Base-by-base conservation (phyloP, 495 filamentous ascomycete species). In the Chaetomium tenue region DNA sequence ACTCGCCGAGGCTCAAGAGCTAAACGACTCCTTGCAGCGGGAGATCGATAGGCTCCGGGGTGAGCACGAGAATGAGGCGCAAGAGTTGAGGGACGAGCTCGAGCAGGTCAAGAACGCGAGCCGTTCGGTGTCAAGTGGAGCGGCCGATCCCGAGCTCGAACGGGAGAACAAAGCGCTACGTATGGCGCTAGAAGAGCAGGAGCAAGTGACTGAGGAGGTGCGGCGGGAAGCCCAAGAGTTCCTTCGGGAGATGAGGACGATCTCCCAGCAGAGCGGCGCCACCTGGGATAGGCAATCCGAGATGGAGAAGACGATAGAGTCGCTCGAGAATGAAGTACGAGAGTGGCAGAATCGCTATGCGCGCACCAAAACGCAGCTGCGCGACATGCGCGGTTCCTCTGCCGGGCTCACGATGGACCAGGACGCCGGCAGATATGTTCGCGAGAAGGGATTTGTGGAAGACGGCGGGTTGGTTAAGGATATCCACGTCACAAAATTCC, bases 401-500 rank as follows among this genome's bases (percentile, higher is more conserved):
- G 82, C 88, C 58, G 89, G 90, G 11, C 78, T 93, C 11, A 79
- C 84, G 12, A 83, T 90, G 54, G 86, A 86, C 37, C 79, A 86
- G 30, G 88, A 93, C 65, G 84, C 84, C 5, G 80, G 77, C 61
- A 80, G 85, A 60, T 79, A 86, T 57, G 79, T 86, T 44, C 86
- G 86, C 58, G 89, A 93, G 59, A 86, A 86, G 61, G 88, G 87
- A 15, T 86, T 96, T 66, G 81, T 88, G 23, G 82, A 89, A 63
- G 81, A 84, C 12, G 82, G 89, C 56, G 94, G 94, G 2, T 72
- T 93, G 26, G 86, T 98, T 54, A 91, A 89, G 75, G 93, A 97
- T 75, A 85, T 97, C 23, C 89, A 97, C 77, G 86, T 98, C 53
- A 97, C 94, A 42, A 91, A 91, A 66, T 98, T 96, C 81, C 94